Evolutionary conservation across 768 basidiomycete species (phyloP), one percentile per base, ranked within the genome.

Genomic region (Kwoniella pini): DNA sequence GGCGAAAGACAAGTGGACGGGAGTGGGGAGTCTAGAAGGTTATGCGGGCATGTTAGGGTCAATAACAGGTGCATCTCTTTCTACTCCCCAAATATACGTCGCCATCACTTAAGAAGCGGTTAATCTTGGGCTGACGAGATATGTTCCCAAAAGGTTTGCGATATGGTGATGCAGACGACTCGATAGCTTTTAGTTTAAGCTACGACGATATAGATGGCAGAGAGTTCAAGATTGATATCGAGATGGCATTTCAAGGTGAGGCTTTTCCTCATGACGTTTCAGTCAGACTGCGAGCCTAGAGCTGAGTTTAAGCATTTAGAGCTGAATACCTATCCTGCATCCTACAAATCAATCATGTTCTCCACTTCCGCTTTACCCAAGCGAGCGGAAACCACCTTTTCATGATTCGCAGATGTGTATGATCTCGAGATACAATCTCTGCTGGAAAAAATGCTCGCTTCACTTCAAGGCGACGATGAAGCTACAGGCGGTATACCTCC

Each of bases 391-490:
- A 45, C 51, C 22, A 31, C 58, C 28, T 61, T 68, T 27, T 56
- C 54, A 1, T 62, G 67, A 27, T 71, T 71, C 57, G 17, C 26
- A 4, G 33, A 51, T 5, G 40, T 68, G 2, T 57, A 61, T 63
- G 60, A 66, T 40, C 56, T 68, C 4, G 44, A 49, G 43, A 49
- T 68, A 3, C n/a, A 43, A 4, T 22, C 43, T 1, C 51, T 71
- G 1, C 39, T 71, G 2, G 24, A 31, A 4, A 52, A 48, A 24
- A 15, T 71, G 11, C 28, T 71, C 10, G 51, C 43, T 17, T 62
- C 67, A 7, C 39, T 71, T 13, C 70, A 71, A 55, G 70, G 70
- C 3, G 70, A 71, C 31, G 67, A 71, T 36, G 67, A 71, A n/a
- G 67, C 64, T 11, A 59, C 56, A 38, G 70, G 67, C 6, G 64